phyloP scores from a whole-genome alignment of 306 rosid genomes.

The Cucumis cinereus region DNA sequence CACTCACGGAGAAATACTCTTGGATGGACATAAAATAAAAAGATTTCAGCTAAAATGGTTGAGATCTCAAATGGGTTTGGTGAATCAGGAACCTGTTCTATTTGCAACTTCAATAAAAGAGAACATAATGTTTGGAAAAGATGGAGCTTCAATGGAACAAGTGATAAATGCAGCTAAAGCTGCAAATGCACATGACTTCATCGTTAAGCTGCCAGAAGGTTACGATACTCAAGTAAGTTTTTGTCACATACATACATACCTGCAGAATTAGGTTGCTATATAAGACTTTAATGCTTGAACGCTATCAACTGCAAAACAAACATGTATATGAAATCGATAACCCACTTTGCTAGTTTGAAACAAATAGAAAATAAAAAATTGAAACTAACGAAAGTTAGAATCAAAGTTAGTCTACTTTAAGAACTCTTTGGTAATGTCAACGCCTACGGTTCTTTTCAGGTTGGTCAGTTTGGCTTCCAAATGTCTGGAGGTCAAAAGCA shows the following conservation, averaged over 20 bases:
- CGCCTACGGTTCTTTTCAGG: slow-evolving; percentile 29
- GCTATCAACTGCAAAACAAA: not conserved
- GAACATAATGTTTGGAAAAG: slow-evolving; percentile 75
- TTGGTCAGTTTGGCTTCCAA: slow-evolving; percentile 73
- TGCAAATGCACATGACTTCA: slow-evolving; percentile 88
- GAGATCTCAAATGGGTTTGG: slow-evolving; percentile 76
- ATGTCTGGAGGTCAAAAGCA: slow-evolving; percentile 94
- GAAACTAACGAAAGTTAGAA: not conserved
- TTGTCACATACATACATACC: not conserved
- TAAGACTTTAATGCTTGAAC: not conserved
- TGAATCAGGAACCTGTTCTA: slow-evolving; percentile 86
- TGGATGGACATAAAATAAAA: slow-evolving; percentile 65
- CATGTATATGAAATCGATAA: not conserved
- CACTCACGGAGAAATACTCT: slow-evolving; percentile 52
- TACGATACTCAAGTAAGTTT: slow-evolving; percentile 83
- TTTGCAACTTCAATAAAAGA: slow-evolving; percentile 81
- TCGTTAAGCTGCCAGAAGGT: slow-evolving; percentile 58
- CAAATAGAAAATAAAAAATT: not conserved
- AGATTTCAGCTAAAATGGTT: slow-evolving; percentile 75
- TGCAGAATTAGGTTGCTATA: not conserved
- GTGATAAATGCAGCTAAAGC: slow-evolving; percentile 61
- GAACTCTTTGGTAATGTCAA: not conserved
- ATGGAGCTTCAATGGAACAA: slow-evolving; percentile 72
- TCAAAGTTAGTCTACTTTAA: not conserved
- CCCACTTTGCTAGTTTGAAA: not conserved